Base-by-base conservation (phyloP, 2,329 filamentous ascomycete species). In the Conoideocrella luteorostrata region DNA sequence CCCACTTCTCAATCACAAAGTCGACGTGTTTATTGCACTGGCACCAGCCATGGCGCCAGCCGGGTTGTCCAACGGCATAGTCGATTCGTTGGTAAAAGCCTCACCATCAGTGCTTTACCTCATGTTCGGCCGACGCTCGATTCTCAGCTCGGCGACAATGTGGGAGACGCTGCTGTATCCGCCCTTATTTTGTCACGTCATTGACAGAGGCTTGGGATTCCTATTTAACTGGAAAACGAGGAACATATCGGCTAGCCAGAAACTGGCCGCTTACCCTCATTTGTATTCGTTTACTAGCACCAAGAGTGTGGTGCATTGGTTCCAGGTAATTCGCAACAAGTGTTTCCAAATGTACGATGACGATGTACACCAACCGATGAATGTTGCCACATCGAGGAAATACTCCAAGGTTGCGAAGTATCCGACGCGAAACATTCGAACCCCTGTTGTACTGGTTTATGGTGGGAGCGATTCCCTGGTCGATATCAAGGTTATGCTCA, bases 291-390 rank as follows among this genome's bases (percentile, higher is more conserved):
- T 91, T 62, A 96, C 91, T 0, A 95, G 88, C 61, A 95, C 89
- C 45, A 98, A 98, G 67, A 90, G 84, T 17, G 89, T 98, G 7
- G 93, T 98, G 0, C 93, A 98, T 61, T 98, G 93, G 93, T 98
- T 98, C 63, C 93, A 98, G 61, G 96, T 98, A 60, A 98, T 98
- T 56, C 84, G 93, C 51, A 96, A 91, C 57, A 87, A 88, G 56
- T 89, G 82, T 21, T 97, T 98, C 64, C 93, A 98, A 64, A 96
- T 98, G 87, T 97, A 90, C 63, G 93, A 98, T 60, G 93, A 98
- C 60, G 91, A 97, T 56, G 78, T 93, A 1, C 86, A 89, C 45
- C 83, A 84, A 22, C 84, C 84, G 0, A 71, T 95, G 47, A 80
- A 81, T 43, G 70, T 90, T 29, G 78, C 77, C 18, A 81, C 81